Percentiles rank a stretch among this genome's conserved stretches.
These are phyloP conservation scores for Phialophora chinensis DNA, from an alignment of 2,329 filamentous ascomycete genomes.

Conservation along the genomic window DNA sequence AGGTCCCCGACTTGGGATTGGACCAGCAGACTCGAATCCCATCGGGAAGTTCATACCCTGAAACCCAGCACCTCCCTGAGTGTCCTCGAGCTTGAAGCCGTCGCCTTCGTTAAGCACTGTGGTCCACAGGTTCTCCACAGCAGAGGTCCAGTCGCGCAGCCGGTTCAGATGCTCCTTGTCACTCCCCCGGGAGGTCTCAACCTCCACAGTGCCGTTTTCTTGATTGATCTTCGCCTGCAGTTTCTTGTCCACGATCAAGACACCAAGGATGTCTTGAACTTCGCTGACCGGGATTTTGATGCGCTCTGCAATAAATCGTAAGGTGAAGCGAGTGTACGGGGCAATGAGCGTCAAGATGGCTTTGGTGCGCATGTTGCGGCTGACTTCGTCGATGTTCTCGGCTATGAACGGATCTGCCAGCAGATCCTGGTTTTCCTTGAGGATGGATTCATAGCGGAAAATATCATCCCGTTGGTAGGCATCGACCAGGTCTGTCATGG, in stretches of 20 bases:
- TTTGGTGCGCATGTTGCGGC: constrained; percentile 96
- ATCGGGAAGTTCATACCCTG: constrained; percentile 24
- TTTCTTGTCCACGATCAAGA: constrained; percentile 88
- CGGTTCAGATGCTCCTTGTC: constrained; percentile 72
- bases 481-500: constrained; percentile 96
- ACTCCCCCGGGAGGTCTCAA: constrained; percentile 65
- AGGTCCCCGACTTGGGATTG: constrained; percentile 32
- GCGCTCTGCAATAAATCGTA: constrained; percentile 84
- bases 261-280: constrained; percentile 94
- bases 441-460: constrained; percentile 83
- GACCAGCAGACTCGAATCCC: constrained; percentile 25
- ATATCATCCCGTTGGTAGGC: constrained; percentile 97
- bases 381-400: constrained; percentile 98
- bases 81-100: constrained; percentile 60
- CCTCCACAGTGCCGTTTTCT: constrained; percentile 80
- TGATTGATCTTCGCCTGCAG: constrained; percentile 90
- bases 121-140: constrained; percentile 71
- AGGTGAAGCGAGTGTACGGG: constrained; percentile 89
- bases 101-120: constrained; percentile 80
- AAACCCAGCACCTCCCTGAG: constrained; percentile 38
- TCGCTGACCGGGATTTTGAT: constrained; percentile 84
- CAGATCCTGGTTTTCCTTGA: constrained; percentile 86
- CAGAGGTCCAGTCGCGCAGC: constrained; percentile 72
- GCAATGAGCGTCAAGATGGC: constrained; percentile 91
- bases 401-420: constrained; percentile 93